Evolutionary conservation across 2,329 filamentous ascomycete species (phyloP), one percentile per base, ranked within the genome.

Genomic region (Remersonia thermophila): DNA sequence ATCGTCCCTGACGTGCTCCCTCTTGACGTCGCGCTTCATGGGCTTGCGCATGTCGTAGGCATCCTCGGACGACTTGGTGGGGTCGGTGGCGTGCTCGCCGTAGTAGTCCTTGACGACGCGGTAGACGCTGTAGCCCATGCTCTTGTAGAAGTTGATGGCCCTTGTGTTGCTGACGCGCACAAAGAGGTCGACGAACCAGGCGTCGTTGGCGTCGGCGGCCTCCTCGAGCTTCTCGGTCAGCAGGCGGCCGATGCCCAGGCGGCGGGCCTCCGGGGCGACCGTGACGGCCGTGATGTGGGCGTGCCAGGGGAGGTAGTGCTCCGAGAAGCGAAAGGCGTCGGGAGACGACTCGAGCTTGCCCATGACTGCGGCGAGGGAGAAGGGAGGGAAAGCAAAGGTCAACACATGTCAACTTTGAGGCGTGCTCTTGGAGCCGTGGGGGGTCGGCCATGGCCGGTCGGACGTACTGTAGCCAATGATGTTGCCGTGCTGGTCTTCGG

Each of bases 271-370:
- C 0, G 91, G 91, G 1, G 89, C 80, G 14, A 98, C 84, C 0
- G 91, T 96, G 35, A 98, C 69, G 26, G 89, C 91, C 4, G 91
- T 98, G 55, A 98, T 93, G 61, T 98, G 91, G 14, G 86, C 89
- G 63, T 98, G 91, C 84, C 86, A 96, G n/a, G 89, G 89, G n/a
- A 94, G 80, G 62, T 93, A 93, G 62, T 95, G 86, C 51, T 80
- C 71, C 33, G 84, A 91, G 51, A 77, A 77, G 41, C 75, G 70
- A 56, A 82, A 73, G 36, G 77, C 76, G 30, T 83, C 67, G 12
- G 83, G 80, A 37, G 85, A 93, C 45, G 85, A 79, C 65, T 96
- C 89, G 42, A 93, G 73, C 65, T 98, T 98, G 55, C 89, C 91
- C 74, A 98, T 93, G 55, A 98, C 87, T 94, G 46, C 5, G 9